phyloP scores from a whole-genome alignment of 2,329 filamentous ascomycete genomes.

The Teratosphaeriaceae sp. region DNA sequence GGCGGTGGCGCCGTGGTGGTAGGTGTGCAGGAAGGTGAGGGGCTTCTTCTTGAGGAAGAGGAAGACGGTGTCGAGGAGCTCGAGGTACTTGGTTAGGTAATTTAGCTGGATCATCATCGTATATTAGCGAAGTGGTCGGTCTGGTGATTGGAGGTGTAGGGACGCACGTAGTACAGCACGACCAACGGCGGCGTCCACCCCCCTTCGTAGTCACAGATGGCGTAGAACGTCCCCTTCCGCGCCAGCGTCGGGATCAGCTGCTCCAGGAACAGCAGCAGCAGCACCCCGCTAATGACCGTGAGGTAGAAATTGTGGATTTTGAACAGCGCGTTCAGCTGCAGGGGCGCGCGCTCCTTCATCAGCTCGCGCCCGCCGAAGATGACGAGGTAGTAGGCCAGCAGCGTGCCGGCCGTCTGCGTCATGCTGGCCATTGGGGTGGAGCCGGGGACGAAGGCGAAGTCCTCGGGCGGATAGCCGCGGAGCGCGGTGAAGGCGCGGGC shows the following conservation, averaged over 20 bases:
- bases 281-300: conserved; percentile 72
- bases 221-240: conserved; percentile 75
- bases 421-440: conserved; percentile 86
- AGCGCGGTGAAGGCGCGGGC: conserved; percentile 72
- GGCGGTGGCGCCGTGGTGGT: conserved; percentile 95
- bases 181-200: conserved; percentile 94
- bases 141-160: conserved; percentile 19
- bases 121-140: too few species aligned
- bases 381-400: conserved; percentile 83
- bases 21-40: conserved; percentile 96
- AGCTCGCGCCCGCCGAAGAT: conserved; percentile 89
- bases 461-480: conserved; percentile 73
- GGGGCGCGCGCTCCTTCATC: conserved; percentile 80
- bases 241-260: conserved; percentile 79
- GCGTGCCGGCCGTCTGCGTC: conserved; percentile 70
- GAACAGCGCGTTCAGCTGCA: conserved; percentile 84
- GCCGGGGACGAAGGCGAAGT: conserved; percentile 78
- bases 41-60: conserved; percentile 99
- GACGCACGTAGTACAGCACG: conserved; percentile 89
- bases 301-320: conserved; percentile 96
- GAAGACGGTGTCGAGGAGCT: conserved; percentile 92
- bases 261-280: conserved; percentile 83
- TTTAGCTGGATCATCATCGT: too few species aligned
- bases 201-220: conserved; percentile 74
- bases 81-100: conserved; percentile 97